Evolutionary conservation across 192 early-diverging fungal species (phyloP).

Genomic region (Spizellomyces sp.): DNA sequence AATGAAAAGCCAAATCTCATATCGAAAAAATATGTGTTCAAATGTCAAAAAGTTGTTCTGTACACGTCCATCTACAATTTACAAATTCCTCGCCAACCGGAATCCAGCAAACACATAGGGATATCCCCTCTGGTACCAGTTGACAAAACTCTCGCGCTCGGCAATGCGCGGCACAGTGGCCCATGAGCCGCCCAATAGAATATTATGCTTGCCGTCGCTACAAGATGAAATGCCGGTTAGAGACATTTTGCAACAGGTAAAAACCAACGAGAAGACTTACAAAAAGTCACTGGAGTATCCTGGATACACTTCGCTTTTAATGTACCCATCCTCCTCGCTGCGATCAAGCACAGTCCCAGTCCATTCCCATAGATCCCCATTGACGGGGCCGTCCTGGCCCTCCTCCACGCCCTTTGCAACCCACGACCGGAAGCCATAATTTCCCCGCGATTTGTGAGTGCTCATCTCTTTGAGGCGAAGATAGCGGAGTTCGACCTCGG

Average conservation of each 20-base stretch:
- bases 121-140: slow-evolving; percentile 91
- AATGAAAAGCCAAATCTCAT: too few species aligned
- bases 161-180: slow-evolving; percentile 82
- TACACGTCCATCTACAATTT: not conserved
- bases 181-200: slow-evolving; percentile 84
- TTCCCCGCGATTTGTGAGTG: slow-evolving; percentile 38
- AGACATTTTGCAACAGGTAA: not conserved
- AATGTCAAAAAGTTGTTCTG: too few species aligned
- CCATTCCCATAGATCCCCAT: slow-evolving; percentile 76
- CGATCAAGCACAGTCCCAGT: slow-evolving; percentile 63
- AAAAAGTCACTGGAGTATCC: slow-evolving; percentile 93
- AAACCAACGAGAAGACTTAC: slow-evolving; percentile 30
- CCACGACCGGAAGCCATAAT: slow-evolving; percentile 73
- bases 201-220: slow-evolving; percentile 77
- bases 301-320: slow-evolving; percentile 71
- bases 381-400: not conserved
- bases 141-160: slow-evolving; percentile 71
- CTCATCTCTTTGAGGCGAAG: slow-evolving; percentile 29
- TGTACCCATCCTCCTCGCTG: slow-evolving; percentile 52
- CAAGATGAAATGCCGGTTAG: not conserved
- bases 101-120: slow-evolving; percentile 83
- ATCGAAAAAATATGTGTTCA: too few species aligned
- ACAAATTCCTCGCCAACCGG: slow-evolving; percentile 43
- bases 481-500: slow-evolving; percentile 71
- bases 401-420: slow-evolving; percentile 53